These are phyloP conservation scores for Capronia americana DNA, from an alignment of 2,329 filamentous ascomycete genomes.

Conservation along the genomic window DNA sequence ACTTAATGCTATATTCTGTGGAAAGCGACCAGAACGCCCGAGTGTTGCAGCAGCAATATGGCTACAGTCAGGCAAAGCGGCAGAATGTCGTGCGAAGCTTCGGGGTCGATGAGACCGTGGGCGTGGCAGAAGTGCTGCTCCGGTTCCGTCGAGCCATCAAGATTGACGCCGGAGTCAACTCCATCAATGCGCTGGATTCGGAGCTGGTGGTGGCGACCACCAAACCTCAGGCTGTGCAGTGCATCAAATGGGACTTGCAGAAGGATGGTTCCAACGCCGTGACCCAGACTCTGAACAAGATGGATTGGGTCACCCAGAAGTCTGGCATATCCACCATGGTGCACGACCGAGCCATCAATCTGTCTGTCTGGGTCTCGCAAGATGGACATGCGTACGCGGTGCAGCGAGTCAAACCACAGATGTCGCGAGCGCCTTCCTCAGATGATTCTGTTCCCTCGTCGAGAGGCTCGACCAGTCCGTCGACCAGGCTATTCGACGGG, in stretches of 20 bases:
- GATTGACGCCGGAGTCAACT: conserved; percentile 91
- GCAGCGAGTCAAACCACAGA: conserved; percentile 65
- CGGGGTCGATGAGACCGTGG: conserved; percentile 80
- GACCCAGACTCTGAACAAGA: conserved; percentile 86
- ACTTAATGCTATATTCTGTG: conserved; percentile 91
- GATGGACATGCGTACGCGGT: conserved; percentile 91
- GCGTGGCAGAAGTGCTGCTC: conserved; percentile 84
- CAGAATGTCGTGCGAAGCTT: conserved; percentile 58
- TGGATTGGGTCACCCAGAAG: conserved; percentile 84
- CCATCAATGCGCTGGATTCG: conserved; percentile 85
- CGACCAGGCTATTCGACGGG: conserved; percentile 78
- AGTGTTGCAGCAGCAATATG: conserved; percentile 84
- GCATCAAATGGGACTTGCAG: conserved; percentile 92
- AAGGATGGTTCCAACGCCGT: conserved; percentile 81
- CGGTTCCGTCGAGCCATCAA: conserved; percentile 98
- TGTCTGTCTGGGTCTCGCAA: conserved; percentile 88
- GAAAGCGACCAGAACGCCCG: conserved; percentile 80
- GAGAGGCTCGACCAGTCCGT: conserved; percentile 28
- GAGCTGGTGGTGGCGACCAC: conserved; percentile 90
- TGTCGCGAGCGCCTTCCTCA: conserved; percentile 43
- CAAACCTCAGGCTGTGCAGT: conserved; percentile 93
- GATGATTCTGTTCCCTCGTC: conserved; percentile 51
- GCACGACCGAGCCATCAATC: conserved; percentile 93
- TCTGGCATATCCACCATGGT: conserved; percentile 81
- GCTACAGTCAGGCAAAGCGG: conserved; percentile 54